Conservation (phyloP, 2,329 filamentous ascomycete species). For the Hypomyces perniciosus region DNA sequence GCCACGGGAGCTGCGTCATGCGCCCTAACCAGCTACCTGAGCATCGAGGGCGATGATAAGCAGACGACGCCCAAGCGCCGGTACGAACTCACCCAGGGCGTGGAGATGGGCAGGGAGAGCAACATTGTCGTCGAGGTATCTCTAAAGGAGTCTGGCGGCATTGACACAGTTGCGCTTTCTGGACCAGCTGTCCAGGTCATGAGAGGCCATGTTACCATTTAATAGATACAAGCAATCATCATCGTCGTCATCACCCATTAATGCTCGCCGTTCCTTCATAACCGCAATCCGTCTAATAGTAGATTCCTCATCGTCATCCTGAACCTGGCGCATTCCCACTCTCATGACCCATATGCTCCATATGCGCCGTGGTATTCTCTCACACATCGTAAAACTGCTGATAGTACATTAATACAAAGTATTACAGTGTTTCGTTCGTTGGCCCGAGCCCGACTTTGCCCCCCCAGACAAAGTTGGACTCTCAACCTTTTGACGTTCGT, state of each 20-base stretch:
- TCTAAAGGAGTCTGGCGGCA: conserved; percentile 22
- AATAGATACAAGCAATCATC: conserved; percentile 5
- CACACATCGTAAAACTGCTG: conserved; percentile 24
- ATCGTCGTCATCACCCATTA: neutral
- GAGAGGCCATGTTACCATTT: conserved; percentile 27
- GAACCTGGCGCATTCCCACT: conserved; percentile 5
- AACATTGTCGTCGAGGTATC: conserved; percentile 44
- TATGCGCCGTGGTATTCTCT: conserved; percentile 20
- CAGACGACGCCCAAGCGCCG: conserved; percentile 25
- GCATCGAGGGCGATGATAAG: conserved; percentile 31
- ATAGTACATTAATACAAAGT: conserved; percentile 34
- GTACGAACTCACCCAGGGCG: conserved; percentile 57
- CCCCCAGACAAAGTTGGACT: conserved; percentile 21
- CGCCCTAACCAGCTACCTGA: conserved; percentile 50
- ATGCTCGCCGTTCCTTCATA: conserved; percentile 2
- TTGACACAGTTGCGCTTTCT: conserved; percentile 27
- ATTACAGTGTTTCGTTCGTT: conserved; percentile 24
- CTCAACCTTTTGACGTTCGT: conserved; percentile 10
- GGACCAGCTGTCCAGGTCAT: conserved; percentile 32
- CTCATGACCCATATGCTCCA: conserved; percentile 7
- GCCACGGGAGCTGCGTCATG: conserved; percentile 59
- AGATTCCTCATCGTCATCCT: conserved; percentile 1
- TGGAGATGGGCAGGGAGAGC: conserved; percentile 59
- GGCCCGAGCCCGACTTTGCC: conserved; percentile 13
- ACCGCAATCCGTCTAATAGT: neutral